Evolutionary conservation across 75 land plant genomes (phyloP).

Genomic region (Sequoia sempervirens): DNA sequence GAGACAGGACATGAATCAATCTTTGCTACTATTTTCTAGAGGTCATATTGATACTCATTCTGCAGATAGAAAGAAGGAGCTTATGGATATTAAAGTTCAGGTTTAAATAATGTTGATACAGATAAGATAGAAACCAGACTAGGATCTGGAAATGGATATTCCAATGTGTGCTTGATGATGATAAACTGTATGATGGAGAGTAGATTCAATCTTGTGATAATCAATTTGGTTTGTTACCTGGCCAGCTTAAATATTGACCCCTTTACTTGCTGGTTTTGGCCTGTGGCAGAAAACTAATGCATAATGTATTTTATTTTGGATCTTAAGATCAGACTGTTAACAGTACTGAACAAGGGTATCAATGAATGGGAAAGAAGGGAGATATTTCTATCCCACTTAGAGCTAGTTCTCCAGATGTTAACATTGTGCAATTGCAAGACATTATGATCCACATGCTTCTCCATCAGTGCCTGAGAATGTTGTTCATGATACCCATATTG

Average conservation of each 20-base stretch:
- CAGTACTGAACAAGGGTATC: background rate
- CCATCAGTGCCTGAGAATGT: background rate
- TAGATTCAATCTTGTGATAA: too few relatives aligned
- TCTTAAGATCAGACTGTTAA: background rate
- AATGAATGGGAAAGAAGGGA: background rate
- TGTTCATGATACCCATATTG: background rate
- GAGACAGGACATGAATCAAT: too few relatives aligned
- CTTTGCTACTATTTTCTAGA: too few relatives aligned
- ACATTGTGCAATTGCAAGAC: background rate
- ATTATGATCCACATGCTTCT: background rate
- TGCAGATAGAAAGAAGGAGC: too few relatives aligned
- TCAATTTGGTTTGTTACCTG: background rate
- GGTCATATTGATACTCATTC: too few relatives aligned
- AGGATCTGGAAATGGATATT: too few relatives aligned
- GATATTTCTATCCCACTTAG: background rate
- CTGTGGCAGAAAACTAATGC: background rate
- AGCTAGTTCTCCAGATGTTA: background rate
- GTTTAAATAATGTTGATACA: too few relatives aligned
- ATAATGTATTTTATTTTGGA: background rate
- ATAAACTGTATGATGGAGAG: too few relatives aligned
- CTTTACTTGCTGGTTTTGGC: background rate
- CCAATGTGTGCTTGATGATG: too few relatives aligned
- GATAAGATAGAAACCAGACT: too few relatives aligned
- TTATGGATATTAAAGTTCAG: too few relatives aligned
- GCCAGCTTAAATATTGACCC: background rate